These are phyloP conservation scores for Amylocystis lapponica DNA, from an alignment of 768 basidiomycete genomes.

Conservation along the genomic window DNA sequence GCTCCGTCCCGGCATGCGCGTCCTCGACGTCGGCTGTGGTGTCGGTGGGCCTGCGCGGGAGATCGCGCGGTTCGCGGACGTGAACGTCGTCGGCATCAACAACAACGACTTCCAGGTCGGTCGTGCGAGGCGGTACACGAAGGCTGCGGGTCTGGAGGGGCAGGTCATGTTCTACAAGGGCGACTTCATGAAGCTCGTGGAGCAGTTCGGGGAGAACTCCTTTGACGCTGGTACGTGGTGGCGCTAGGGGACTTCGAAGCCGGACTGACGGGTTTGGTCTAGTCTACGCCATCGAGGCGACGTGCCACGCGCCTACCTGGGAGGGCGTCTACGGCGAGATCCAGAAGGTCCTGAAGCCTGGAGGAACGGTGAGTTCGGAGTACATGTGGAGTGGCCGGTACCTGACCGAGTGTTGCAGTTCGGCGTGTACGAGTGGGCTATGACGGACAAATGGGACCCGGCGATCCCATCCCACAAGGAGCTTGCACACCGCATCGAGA, in stretches of 20 bases:
- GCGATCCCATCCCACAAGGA: slow-evolving; percentile 82
- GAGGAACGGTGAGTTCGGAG: slow-evolving; percentile 83
- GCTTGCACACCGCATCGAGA: slow-evolving; percentile 86
- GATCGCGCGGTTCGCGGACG: slow-evolving; percentile 89
- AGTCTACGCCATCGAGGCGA: slow-evolving; percentile 98
- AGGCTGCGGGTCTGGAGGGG: slow-evolving; percentile 63
- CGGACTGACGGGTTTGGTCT: neutral
- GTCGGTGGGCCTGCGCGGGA: slow-evolving; percentile 96
- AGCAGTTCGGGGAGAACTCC: slow-evolving; percentile 86
- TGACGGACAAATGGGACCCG: slow-evolving; percentile 94
- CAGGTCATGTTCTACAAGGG: slow-evolving; percentile 84
- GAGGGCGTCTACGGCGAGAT: slow-evolving; percentile 96
- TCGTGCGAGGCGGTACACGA: slow-evolving; percentile 81
- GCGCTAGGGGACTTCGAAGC: neutral
- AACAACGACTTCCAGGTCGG: slow-evolving; percentile 95
- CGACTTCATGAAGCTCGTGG: slow-evolving; percentile 92
- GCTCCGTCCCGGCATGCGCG: slow-evolving; percentile 86
- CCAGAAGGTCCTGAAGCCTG: slow-evolving; percentile 89
- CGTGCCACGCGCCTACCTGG: slow-evolving; percentile 92
- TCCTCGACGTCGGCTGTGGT: slow-evolving; percentile 97
- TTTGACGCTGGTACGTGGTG: slow-evolving; percentile 83
- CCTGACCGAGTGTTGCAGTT: slow-evolving; percentile 46
- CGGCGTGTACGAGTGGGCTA: slow-evolving; percentile 98
- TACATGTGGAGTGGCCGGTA: no score
- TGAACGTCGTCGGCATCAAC: slow-evolving; percentile 79